Conservation (phyloP, 331 rosid species). For the Rosa hybrid region DNA sequence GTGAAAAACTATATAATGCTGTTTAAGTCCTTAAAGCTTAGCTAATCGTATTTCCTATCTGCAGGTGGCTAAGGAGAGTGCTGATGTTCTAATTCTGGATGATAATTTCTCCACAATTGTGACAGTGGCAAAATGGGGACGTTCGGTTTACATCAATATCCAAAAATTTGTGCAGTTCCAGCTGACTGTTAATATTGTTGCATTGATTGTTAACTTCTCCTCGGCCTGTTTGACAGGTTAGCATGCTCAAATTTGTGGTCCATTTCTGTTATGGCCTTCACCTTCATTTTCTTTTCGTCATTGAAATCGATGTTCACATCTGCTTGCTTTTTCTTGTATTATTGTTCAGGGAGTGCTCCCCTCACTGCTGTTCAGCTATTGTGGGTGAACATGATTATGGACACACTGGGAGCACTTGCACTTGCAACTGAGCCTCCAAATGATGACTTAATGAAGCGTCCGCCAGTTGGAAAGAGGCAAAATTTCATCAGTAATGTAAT, state of each 20-base stretch:
- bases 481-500: conserved; percentile 89
- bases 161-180: conserved; percentile 98
- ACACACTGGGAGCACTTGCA: conserved; percentile 94
- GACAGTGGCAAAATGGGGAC: conserved; percentile 98
- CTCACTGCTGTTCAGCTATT: conserved; percentile 94
- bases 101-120: conserved; percentile 98
- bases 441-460: conserved; percentile 78
- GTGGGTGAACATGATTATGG: conserved; percentile 99
- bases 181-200: conserved; percentile 92
- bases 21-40: not conserved
- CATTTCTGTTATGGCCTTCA: conserved; percentile 12
- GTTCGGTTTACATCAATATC: conserved; percentile 88
- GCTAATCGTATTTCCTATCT: conserved; percentile 24
- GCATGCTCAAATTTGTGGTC: conserved; percentile 23
- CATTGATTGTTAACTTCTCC: conserved; percentile 83
- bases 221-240: conserved; percentile 96
- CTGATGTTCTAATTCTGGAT: conserved; percentile 94
- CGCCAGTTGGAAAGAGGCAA: conserved; percentile 87
- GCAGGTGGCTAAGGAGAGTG: conserved; percentile 99
- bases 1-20: not conserved
- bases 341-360: conserved; percentile 78
- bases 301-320: conserved; percentile 8
- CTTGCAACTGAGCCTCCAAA: conserved; percentile 99
- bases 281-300: not conserved
- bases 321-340: conserved; percentile 22